Conservation (phyloP, 78 protist genomes). For the Creolimax fragrantissima region DNA sequence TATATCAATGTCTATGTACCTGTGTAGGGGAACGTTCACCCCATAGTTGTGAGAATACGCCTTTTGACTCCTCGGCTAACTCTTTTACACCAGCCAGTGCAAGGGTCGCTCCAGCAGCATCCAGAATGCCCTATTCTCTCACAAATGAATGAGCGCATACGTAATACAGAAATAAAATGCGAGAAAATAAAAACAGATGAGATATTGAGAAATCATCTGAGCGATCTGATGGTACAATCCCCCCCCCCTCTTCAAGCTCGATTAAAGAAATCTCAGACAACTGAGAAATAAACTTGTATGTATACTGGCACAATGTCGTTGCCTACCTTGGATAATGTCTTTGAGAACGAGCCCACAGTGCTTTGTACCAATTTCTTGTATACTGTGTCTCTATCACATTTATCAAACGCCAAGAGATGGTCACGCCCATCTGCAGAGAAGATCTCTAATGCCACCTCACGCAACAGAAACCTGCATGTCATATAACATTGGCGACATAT, state of each 20-base stretch:
- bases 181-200: too few species aligned
- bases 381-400: constrained; percentile 57
- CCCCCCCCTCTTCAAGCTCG: neutral
- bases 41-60: neutral
- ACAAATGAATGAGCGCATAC: too few species aligned
- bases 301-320: too few species aligned
- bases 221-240: neutral
- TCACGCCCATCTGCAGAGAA: constrained; percentile 27
- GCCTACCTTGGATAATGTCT: neutral
- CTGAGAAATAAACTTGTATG: neutral
- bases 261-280: neutral
- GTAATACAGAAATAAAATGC: too few species aligned
- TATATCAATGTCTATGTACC: neutral
- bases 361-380: constrained; percentile 19
- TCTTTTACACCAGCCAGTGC: neutral
- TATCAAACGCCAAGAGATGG: constrained; percentile 24
- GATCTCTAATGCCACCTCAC: constrained; percentile 27
- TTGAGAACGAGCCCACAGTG: neutral
- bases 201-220: too few species aligned
- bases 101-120: neutral
- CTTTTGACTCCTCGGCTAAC: neutral
- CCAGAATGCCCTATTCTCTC: neutral
- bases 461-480: constrained; percentile 2
- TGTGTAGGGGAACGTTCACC: constrained; percentile 7
- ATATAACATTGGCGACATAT: too few species aligned